phyloP scores from a whole-genome alignment of 495 filamentous ascomycete species.

The Parathielavia appendiculata region DNA sequence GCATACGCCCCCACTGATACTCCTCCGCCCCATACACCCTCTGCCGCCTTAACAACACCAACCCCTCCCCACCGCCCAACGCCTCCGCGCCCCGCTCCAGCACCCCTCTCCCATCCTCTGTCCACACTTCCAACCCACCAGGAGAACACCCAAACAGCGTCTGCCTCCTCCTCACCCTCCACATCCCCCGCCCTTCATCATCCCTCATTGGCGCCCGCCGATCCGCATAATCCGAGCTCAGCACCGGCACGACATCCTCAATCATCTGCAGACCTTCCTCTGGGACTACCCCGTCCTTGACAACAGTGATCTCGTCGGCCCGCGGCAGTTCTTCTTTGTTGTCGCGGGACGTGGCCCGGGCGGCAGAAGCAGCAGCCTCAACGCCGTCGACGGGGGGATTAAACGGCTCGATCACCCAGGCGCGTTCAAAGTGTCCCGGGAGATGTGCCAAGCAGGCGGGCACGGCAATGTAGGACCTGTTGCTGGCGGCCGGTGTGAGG shows the following conservation, averaged over 20 bases:
- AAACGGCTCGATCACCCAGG: constrained; percentile 26
- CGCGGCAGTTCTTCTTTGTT: too few species aligned
- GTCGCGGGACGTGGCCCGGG: too few species aligned
- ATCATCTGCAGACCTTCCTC: neutral
- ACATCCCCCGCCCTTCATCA: constrained; percentile 5
- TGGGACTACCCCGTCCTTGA: neutral
- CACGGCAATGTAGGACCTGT: constrained; percentile 20
- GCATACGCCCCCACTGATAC: constrained; percentile 17
- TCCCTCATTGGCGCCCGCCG: constrained; percentile 7
- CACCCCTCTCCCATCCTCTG: neutral
- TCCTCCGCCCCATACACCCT: constrained; percentile 25
- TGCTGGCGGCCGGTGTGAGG: constrained; percentile 8
- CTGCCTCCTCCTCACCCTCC: constrained; percentile 15
- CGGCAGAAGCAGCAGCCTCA: neutral
- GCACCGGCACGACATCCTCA: constrained; percentile 19
- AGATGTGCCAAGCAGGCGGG: constrained; percentile 17
- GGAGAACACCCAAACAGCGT: constrained; percentile 10
- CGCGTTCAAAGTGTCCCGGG: constrained; percentile 11
- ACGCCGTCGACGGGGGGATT: constrained; percentile 15
- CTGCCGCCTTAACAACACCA: constrained; percentile 21
- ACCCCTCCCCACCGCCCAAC: neutral
- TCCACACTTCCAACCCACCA: neutral
- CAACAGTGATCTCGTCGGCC: too few species aligned
- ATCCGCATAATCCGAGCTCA: constrained; percentile 17
- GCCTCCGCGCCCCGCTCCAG: neutral